phyloP scores from a whole-genome alignment of 129 eudicot species.

The Tanacetum coccineum region DNA sequence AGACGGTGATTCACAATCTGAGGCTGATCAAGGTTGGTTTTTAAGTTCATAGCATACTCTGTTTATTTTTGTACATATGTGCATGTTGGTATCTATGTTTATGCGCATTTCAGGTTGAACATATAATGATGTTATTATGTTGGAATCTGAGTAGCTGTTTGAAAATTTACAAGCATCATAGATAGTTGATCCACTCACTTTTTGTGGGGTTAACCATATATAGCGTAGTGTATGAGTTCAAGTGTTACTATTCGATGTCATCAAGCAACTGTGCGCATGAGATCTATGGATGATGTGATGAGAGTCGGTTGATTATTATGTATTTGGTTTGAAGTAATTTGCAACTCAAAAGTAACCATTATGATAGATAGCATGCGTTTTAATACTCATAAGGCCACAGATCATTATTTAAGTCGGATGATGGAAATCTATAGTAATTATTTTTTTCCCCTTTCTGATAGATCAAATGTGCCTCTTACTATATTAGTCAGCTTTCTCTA shows the following conservation, averaged over 20 bases:
- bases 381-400: not conserved
- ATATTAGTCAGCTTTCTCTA: not conserved
- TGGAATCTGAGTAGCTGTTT: slow-evolving; percentile 12
- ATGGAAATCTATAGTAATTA: not conserved
- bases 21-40: slow-evolving; percentile 53
- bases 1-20: slow-evolving; percentile 75
- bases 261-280: not conserved
- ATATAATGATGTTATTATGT: not conserved
- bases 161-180: not conserved
- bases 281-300: not conserved
- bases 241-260: not conserved
- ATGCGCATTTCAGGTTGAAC: no score
- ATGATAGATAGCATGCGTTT: not conserved
- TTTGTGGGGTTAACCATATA: not conserved
- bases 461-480: not conserved
- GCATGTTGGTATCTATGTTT: no score
- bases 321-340: not conserved
- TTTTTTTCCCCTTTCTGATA: not conserved
- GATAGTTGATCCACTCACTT: not conserved
- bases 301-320: not conserved
- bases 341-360: not conserved
- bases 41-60: not conserved
- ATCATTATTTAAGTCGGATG: not conserved
- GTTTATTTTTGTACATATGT: no score
- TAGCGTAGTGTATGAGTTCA: not conserved